Evolutionary conservation across 306 rosid genomes (phyloP).

Genomic region (Prinsepia uniflora): DNA sequence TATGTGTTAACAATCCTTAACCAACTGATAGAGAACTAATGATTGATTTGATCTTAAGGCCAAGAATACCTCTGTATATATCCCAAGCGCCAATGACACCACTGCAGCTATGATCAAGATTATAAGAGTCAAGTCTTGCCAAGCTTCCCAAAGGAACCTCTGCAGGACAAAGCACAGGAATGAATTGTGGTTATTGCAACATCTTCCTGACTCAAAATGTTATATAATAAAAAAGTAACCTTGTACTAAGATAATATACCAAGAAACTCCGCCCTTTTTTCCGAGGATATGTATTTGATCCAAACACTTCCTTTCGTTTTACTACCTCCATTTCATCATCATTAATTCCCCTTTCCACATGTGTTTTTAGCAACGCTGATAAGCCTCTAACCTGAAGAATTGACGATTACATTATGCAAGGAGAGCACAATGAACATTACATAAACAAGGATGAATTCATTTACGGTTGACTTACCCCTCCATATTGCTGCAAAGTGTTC

Average conservation of each 20-base stretch:
- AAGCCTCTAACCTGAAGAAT: conserved; percentile 65
- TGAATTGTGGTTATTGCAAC: conserved; percentile 11
- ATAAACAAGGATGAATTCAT: conserved; percentile 4
- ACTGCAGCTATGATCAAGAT: conserved; percentile 85
- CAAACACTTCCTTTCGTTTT: conserved; percentile 61
- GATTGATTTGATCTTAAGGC: neutral
- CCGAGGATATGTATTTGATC: conserved; percentile 92
- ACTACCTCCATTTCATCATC: conserved; percentile 57
- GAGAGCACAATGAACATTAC: neutral
- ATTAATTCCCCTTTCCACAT: conserved; percentile 56
- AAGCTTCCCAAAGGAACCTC: conserved; percentile 97
- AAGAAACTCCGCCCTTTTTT: conserved; percentile 83
- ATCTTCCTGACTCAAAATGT: neutral
- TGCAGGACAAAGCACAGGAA: conserved; percentile 34
- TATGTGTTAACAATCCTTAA: conserved; percentile 7
- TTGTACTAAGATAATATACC: conserved; percentile 38
- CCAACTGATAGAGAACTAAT: neutral
- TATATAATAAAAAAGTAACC: neutral
- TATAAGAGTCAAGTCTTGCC: conserved; percentile 95
- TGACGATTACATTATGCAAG: conserved; percentile 9
- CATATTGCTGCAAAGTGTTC: conserved; percentile 55
- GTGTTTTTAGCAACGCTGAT: conserved; percentile 53
- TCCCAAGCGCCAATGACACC: conserved; percentile 77
- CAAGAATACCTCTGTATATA: conserved; percentile 74
- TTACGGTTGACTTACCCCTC: conserved; percentile 61